phyloP scores from a whole-genome alignment of 2,329 filamentous ascomycete species.

The Fusarium verticillioides region DNA sequence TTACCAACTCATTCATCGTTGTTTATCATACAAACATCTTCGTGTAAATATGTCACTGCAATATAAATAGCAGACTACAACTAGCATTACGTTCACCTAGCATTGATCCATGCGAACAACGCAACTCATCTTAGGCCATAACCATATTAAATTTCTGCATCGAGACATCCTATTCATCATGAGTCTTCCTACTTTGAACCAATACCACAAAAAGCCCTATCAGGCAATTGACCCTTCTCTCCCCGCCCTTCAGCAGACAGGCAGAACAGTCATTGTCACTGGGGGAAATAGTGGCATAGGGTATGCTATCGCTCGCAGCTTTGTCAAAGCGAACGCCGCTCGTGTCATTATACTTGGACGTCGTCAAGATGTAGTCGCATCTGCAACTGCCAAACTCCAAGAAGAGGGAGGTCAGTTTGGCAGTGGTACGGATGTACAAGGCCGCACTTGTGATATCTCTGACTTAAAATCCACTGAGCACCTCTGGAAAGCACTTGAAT shows the following conservation, averaged over 20 bases:
- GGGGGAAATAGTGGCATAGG: background rate
- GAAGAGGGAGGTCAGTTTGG: background rate
- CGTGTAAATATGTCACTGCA: background rate
- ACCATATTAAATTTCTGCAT: background rate
- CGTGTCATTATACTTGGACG: background rate
- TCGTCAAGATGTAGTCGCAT: background rate
- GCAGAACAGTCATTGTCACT: background rate
- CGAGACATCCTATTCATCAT: background rate
- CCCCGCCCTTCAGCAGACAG: background rate
- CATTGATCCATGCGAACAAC: background rate
- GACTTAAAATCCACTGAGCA: rapidly evolving
- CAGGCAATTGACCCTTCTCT: background rate
- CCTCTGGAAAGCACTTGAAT: background rate
- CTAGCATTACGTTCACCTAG: no score
- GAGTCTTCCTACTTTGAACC: background rate
- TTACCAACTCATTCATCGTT: background rate
- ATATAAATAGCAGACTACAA: background rate
- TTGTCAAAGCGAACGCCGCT: background rate
- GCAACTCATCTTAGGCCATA: no score
- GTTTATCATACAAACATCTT: no score
- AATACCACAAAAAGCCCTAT: background rate
- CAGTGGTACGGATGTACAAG: background rate
- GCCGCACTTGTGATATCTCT: background rate
- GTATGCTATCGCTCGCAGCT: background rate
- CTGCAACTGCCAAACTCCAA: background rate